Base-by-base conservation (phyloP, 2,329 filamentous ascomycete genomes). In the Plenodomus biglobosus region DNA sequence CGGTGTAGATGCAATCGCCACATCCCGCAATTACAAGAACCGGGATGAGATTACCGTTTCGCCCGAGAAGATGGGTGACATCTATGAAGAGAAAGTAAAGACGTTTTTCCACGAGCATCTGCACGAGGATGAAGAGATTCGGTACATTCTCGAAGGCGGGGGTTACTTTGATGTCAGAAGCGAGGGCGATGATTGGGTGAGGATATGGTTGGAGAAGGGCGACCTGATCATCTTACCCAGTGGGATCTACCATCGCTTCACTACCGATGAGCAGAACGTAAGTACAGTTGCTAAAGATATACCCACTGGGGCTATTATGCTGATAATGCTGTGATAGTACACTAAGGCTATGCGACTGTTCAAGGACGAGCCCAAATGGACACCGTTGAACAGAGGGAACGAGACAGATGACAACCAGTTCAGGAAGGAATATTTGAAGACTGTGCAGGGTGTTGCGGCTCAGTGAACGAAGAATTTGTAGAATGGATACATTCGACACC, bases 281-380 rank as follows among this genome's bases (percentile, higher is more conserved):
- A 76, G 90, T 82, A n/a, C n/a, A n/a, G n/a, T n/a, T n/a, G n/a
- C n/a, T n/a, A n/a, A n/a, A n/a, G 1, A n/a, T 13, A 32, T 13
- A 24, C 16, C 10, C 40, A 40, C 20, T 40, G 19, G 42, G 37
- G 8, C 8, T 38, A 30, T 13, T 20, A 34, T 50, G 27, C 61
- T 70, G 39, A 67, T 45, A 35, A 52, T 17, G 8, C 13, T 22
- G 21, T 5, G 20, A 44, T 60, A 96, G 92, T 96, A 92, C 68
- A 90, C 96, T 59, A 89, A 95, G 69, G 94, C 94, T 13, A 92
- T 97, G 90, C 83, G 94, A 48, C 79, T 99, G 42, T 99, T 97
- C 82, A 92, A 97, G 77, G 94, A 97, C 58, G 92, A 97, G 75
- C 94, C 94, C 27, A 96, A 97, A 76, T 99, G 94, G 94, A 97